These are phyloP conservation scores for Nicotiana otophora DNA, from an alignment of 257 asterid species.

Conservation along the genomic window DNA sequence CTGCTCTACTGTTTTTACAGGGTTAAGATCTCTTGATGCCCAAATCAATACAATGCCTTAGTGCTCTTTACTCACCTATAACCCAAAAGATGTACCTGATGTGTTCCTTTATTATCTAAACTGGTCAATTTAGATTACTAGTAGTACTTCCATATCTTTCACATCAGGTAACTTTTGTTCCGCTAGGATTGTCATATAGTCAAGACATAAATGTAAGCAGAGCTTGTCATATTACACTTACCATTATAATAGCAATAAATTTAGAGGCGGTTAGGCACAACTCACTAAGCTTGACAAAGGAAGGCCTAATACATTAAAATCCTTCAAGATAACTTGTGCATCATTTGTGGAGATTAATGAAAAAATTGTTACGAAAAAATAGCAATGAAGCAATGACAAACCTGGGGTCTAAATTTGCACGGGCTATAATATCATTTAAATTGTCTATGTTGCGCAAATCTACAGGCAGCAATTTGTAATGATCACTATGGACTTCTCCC, in stretches of 20 bases:
- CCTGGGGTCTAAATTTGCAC: slow-evolving; percentile 89
- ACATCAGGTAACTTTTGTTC: too few species aligned
- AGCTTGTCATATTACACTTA: background rate
- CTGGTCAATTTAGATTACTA: too few species aligned
- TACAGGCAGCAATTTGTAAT: slow-evolving; percentile 90
- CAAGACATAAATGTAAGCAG: too few species aligned
- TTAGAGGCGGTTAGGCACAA: background rate
- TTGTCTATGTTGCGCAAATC: slow-evolving; percentile 71
- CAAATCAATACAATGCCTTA: too few species aligned
- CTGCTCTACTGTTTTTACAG: too few species aligned
- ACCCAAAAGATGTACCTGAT: too few species aligned
- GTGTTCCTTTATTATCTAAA: too few species aligned
- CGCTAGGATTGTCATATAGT: too few species aligned
- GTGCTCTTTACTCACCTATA: too few species aligned
- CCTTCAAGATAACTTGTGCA: background rate
- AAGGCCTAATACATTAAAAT: background rate
- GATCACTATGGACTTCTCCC: slow-evolving; percentile 81
- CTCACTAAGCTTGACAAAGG: background rate
- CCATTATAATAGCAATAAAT: background rate
- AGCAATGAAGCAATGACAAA: slow-evolving; percentile 12
- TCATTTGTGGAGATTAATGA: background rate
- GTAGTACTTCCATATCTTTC: too few species aligned
- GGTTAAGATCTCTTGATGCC: too few species aligned
- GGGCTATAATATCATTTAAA: slow-evolving; percentile 57
- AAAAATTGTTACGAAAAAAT: background rate